Conservation (phyloP, 176 grass and related monocot species). For the Juncus inflexus region DNA sequence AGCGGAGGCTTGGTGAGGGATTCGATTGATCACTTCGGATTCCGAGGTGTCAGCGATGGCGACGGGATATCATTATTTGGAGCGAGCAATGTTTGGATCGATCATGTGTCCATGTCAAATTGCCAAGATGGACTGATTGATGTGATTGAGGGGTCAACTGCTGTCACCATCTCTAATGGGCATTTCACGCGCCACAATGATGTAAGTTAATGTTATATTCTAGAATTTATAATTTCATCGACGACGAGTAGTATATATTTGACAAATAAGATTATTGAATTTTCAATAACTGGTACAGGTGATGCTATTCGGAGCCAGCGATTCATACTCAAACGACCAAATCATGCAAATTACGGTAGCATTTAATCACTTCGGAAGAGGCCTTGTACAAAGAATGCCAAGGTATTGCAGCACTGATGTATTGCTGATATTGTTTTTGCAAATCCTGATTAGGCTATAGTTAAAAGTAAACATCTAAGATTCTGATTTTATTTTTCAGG, state of each 20-base stretch:
- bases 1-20: not conserved
- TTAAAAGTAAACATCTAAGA: not conserved
- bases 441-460: not conserved
- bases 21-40: not conserved
- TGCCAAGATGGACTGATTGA: not conserved
- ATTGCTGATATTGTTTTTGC: not conserved
- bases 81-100: not conserved
- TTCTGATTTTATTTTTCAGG: conserved; percentile 5
- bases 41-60: not conserved
- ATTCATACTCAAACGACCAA: conserved; percentile 38
- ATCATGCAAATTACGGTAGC: conserved; percentile 68
- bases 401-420: conserved; percentile 21
- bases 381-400: conserved; percentile 84
- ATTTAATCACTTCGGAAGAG: conserved; percentile 82
- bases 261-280: not conserved
- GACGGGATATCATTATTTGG: not conserved
- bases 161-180: not conserved
- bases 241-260: not conserved
- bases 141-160: not conserved
- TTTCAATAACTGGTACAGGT: conserved; percentile 29
- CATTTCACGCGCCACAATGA: not conserved
- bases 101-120: not conserved
- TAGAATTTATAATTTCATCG: not conserved
- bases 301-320: conserved; percentile 70
- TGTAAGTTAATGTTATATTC: not conserved